phyloP scores from a whole-genome alignment of 345 rosid genomes.

The Odontarrhena argentea region DNA sequence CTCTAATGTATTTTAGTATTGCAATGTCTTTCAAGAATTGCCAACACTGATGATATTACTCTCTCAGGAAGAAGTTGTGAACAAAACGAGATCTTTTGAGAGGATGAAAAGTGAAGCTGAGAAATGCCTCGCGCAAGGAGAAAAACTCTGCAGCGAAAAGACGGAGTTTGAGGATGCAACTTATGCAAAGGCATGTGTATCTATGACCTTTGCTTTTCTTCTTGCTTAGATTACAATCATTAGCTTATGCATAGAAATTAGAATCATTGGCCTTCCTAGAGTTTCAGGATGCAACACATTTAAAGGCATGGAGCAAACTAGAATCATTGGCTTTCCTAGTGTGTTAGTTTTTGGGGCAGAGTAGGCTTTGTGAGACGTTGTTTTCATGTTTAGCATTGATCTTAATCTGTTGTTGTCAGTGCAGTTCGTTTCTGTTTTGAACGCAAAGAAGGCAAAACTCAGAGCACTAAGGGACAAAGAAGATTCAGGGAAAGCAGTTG shows the following conservation, averaged over 20 bases:
- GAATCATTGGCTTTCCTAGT: not conserved
- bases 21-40: not conserved
- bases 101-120: slow-evolving; percentile 75
- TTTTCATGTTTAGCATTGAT: not conserved
- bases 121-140: slow-evolving; percentile 75
- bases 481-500: slow-evolving; percentile 45
- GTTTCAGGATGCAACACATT: not conserved
- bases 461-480: slow-evolving; percentile 71
- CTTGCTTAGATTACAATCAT: not conserved
- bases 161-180: slow-evolving; percentile 68
- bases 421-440: slow-evolving; percentile 72
- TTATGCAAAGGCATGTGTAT: slow-evolving; percentile 64
- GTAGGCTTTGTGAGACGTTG: not conserved
- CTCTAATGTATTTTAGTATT: not conserved
- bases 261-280: slow-evolving; percentile 1
- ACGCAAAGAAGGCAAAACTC: slow-evolving; percentile 82
- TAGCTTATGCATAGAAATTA: not conserved
- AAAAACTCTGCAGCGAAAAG: slow-evolving; percentile 60
- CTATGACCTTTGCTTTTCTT: not conserved
- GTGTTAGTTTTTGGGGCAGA: not conserved
- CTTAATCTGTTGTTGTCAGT: not conserved
- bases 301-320: not conserved
- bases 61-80: slow-evolving; percentile 64
- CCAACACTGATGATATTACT: not conserved
- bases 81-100: slow-evolving; percentile 63